Conservation (phyloP, 2,329 filamentous ascomycete species). For the Aspergillus sp. region DNA sequence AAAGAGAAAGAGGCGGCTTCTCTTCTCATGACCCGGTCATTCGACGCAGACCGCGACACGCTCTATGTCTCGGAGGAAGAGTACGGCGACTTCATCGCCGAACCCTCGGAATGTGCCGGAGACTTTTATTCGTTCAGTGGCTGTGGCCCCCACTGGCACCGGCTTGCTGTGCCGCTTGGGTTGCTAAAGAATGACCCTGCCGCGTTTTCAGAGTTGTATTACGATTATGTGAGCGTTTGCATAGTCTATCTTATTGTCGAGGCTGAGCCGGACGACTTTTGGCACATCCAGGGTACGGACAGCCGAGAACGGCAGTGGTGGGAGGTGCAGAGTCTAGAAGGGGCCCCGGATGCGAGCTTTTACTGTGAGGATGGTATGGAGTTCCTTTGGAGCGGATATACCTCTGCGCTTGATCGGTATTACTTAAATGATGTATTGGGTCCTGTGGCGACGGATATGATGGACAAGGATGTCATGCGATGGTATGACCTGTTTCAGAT, state of each 20-base stretch:
- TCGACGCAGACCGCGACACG: background rate
- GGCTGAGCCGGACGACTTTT: background rate
- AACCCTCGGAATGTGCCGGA: background rate
- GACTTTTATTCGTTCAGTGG: fast-evolving
- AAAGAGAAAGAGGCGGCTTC: no score
- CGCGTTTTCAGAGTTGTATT: background rate
- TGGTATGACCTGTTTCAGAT: no score
- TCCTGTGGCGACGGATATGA: no score
- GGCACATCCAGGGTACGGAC: background rate
- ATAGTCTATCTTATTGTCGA: background rate
- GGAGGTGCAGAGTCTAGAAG: background rate
- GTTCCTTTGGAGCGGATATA: background rate
- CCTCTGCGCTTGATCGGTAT: no score
- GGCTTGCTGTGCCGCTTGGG: background rate
- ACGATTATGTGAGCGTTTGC: fast-evolving
- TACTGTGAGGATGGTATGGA: background rate
- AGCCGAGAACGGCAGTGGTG: background rate
- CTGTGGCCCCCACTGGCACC: no score
- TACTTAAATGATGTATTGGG: no score
- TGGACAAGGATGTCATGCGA: fast-evolving
- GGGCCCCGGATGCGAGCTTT: background rate
- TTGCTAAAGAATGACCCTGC: background rate
- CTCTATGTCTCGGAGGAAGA: background rate
- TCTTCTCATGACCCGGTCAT: background rate
- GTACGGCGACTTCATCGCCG: background rate